Evolutionary conservation across 1,284 basidiomycete species (phyloP), one percentile per base, ranked within the genome.

Genomic region (Tausonia pullulans): DNA sequence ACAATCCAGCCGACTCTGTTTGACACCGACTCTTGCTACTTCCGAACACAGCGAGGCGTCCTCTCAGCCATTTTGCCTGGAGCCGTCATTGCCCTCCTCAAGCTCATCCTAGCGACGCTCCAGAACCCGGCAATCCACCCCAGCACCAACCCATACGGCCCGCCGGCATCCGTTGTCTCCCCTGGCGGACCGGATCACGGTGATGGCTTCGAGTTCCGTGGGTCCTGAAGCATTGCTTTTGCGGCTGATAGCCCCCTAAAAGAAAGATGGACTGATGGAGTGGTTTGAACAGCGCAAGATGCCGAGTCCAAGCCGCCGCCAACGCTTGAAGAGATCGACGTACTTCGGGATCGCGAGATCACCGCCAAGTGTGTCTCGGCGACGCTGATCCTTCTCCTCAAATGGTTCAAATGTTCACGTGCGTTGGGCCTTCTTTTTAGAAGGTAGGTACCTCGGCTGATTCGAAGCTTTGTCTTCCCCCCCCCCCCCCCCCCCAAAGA

Each of bases 351-450:
- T 76, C 88, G 96, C 50, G 96, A 99, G 76, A 96, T 99, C 71
- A 95, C 91, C 0, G 92, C 90, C 5, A 98, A 99, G 77, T 93
- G 92, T 0, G 90, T 98, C 6, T 97, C 94, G 16, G 93, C 94
- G 1, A 96, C 98, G 68, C 75, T 99, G 14, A 78, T 98, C 1
- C 78, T 98, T 51, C 84, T 88, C 3, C 76, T 98, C 69, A 97
- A 97, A 74, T 99, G 96, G 96, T 97, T 98, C 82, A 98, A 98
- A 76, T 89, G 89, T 46, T 96, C 92, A 60, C 93, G 92, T 94
- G 69, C 75, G 87, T 81, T 41, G 43, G 41, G 48, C 54, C 54
- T 45, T 54, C 10, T 50, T 14, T 8, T 14, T 49, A 14, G 48
- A 49, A 14, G 9, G 14, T 49, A 8, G 14, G 39, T n/a, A 41